Conservation (phyloP, 768 basidiomycete species). For the Lactarius hengduanensis region DNA sequence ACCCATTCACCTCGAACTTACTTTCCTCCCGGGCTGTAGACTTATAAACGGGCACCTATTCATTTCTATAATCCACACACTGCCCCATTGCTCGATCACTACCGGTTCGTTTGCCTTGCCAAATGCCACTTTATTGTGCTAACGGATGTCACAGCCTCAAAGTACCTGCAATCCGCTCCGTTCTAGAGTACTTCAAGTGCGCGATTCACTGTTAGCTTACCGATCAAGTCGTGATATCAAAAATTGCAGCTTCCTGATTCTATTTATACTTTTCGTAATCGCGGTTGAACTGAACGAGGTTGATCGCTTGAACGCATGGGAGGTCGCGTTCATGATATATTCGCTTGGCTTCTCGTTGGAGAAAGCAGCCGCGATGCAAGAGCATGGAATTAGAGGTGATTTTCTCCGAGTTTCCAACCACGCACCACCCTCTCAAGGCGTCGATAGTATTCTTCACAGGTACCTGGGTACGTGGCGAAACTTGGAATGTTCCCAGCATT, state of each 20-base stretch:
- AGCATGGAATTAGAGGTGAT: constrained; percentile 86
- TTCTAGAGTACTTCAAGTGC: constrained; percentile 87
- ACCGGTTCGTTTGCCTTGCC: constrained; percentile 52
- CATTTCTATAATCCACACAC: constrained; percentile 95
- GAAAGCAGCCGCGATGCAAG: constrained; percentile 92
- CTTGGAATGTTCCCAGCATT: background rate
- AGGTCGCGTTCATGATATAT: constrained; percentile 76
- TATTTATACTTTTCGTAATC: constrained; percentile 76
- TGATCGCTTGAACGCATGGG: constrained; percentile 60
- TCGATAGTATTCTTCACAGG: constrained; percentile 66
- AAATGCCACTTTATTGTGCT: constrained; percentile 8
- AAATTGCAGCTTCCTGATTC: constrained; percentile 62
- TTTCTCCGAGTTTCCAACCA: background rate
- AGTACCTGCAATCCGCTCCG: constrained; percentile 88
- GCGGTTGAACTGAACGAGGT: constrained; percentile 73
- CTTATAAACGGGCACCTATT: constrained; percentile 88
- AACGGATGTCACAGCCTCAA: constrained; percentile 57
- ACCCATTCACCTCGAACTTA: background rate
- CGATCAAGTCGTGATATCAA: constrained; percentile 16
- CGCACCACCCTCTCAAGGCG: background rate
- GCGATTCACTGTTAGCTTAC: constrained; percentile 19
- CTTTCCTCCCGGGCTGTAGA: constrained; percentile 45
- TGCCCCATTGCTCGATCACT: constrained; percentile 93
- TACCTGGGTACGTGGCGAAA: constrained; percentile 59
- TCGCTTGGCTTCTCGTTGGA: constrained; percentile 85